These are phyloP conservation scores for Trichomonascus vanleenenianus DNA, from an alignment of 805 yeast genomes.

Conservation along the genomic window DNA sequence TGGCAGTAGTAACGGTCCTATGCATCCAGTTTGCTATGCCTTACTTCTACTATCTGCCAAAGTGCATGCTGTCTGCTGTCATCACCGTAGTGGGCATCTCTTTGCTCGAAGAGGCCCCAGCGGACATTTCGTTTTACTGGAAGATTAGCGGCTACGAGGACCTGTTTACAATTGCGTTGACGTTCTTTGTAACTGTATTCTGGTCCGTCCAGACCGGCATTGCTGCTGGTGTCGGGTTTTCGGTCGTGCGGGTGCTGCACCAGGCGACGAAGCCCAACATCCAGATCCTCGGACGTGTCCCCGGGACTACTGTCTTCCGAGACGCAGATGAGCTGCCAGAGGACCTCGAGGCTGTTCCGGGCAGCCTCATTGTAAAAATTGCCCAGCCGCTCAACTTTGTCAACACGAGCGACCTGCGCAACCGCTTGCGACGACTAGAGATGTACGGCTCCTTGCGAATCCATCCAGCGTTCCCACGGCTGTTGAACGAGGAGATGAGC, in stretches of 20 bases:
- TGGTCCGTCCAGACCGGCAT: conserved; percentile 87
- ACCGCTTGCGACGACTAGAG: conserved; percentile 62
- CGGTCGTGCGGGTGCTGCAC: conserved; percentile 68
- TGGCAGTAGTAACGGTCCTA: conserved; percentile 68
- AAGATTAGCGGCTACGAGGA: conserved; percentile 71
- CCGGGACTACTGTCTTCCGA: conserved; percentile 52
- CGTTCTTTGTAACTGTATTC: conserved; percentile 54
- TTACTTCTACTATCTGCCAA: conserved; percentile 65
- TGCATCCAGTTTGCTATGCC: conserved; percentile 55
- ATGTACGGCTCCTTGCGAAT: conserved; percentile 63
- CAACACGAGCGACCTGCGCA: conserved; percentile 68
- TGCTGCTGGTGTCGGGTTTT: conserved; percentile 75
- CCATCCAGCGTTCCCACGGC: conserved; percentile 66
- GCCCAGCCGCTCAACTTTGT: conserved; percentile 89
- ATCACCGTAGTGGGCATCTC: conserved; percentile 72
- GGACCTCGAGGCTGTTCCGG: conserved; percentile 45
- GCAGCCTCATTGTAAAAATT: conserved; percentile 68
- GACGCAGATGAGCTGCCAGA: conserved; percentile 60
- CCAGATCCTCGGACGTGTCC: conserved; percentile 68
- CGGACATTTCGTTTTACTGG: conserved; percentile 67
- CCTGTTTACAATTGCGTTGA: conserved; percentile 56
- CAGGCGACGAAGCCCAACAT: conserved; percentile 78
- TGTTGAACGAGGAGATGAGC: conserved; percentile 39
- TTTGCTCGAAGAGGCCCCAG: conserved; percentile 77
- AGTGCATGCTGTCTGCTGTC: conserved; percentile 71